Percentiles rank a stretch among this genome's conserved stretches.
These are phyloP conservation scores for Purpureocillium takamizusanense DNA, from an alignment of 2,329 filamentous ascomycete genomes.

Conservation along the genomic window DNA sequence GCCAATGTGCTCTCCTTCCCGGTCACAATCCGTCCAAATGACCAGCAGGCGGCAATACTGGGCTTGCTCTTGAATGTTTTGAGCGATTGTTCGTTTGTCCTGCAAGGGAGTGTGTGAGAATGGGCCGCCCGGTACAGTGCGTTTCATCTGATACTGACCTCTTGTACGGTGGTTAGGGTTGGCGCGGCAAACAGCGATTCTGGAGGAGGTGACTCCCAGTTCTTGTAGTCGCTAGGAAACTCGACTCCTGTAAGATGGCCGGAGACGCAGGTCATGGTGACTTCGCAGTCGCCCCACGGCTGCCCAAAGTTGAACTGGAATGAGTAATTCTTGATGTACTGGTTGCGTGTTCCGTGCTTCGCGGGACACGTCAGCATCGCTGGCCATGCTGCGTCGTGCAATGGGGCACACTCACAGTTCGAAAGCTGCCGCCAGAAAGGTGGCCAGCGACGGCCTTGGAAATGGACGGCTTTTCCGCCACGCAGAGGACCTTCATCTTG, in stretches of 20 bases:
- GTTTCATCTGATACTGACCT: background rate
- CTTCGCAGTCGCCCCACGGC: conserved; percentile 70
- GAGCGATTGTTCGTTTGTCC: conserved; percentile 72
- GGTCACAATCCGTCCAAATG: conserved; percentile 98
- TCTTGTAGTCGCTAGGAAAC: conserved; percentile 64
- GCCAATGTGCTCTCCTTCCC: conserved; percentile 94
- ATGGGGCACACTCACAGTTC: conserved; percentile 49
- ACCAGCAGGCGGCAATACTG: conserved; percentile 65
- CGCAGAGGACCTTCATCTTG: conserved; percentile 44
- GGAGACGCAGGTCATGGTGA: conserved; percentile 88
- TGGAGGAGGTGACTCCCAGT: conserved; percentile 76
- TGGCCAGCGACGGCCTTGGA: conserved; percentile 89
- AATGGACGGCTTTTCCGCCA: conserved; percentile 74
- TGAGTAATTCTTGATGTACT: conserved; percentile 87
- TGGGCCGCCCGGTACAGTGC: too few species aligned
- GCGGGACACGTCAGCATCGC: background rate
- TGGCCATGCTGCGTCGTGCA: background rate
- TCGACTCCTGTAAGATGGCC: conserved; percentile 80
- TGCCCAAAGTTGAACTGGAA: conserved; percentile 83
- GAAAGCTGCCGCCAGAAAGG: conserved; percentile 66
- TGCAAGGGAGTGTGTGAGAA: conserved; percentile 22
- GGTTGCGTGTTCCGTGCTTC: conserved; percentile 59
- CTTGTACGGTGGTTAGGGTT: conserved; percentile 52
- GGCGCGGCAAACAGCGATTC: conserved; percentile 72
- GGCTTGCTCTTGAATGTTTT: conserved; percentile 78